Percentiles rank a stretch among this genome's conserved stretches.
phyloP scores from a whole-genome alignment of 2,329 filamentous ascomycete genomes.

The Botrytis elliptica region DNA sequence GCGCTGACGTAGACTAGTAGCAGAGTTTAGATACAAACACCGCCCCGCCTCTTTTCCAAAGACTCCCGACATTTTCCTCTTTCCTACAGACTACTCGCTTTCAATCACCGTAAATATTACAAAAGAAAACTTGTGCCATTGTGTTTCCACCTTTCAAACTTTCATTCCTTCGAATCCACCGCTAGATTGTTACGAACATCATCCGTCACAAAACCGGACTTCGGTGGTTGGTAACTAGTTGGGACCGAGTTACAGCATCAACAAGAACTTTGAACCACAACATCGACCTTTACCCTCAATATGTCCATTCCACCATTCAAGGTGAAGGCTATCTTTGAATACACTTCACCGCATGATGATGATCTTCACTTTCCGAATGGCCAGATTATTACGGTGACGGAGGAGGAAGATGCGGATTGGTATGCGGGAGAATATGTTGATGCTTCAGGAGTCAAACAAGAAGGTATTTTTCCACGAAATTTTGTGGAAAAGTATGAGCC shows the following conservation, averaged over 20 bases:
- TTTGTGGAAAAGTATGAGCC: slow-evolving; percentile 98
- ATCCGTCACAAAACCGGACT: slow-evolving; percentile 31
- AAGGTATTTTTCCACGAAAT: slow-evolving; percentile 92
- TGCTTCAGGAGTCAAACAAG: slow-evolving; percentile 67
- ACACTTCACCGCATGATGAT: slow-evolving; percentile 88
- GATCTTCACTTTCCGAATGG: slow-evolving; percentile 83
- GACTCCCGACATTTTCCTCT: slow-evolving; percentile 20
- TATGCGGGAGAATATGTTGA: slow-evolving; percentile 86
- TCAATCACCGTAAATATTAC: slow-evolving; percentile 19
- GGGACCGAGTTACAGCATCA: slow-evolving; percentile 19
- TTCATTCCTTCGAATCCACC: slow-evolving; percentile 11
- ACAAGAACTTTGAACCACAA: slow-evolving; percentile 8
- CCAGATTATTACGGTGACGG: slow-evolving; percentile 91
- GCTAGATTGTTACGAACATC: slow-evolving; percentile 12
- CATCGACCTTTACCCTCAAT: slow-evolving; percentile 35
- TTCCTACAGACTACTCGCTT: slow-evolving; percentile 19
- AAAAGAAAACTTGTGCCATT: slow-evolving; percentile 7
- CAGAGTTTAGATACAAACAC: slow-evolving; percentile 34
- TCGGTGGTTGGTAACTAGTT: slow-evolving; percentile 20
- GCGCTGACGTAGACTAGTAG: slow-evolving; percentile 40
- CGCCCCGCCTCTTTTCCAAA: slow-evolving; percentile 30
- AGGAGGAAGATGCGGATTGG: slow-evolving; percentile 92
- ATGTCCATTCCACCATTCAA: slow-evolving; percentile 78
- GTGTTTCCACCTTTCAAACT: background rate
- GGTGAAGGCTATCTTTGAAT: slow-evolving; percentile 95